phyloP scores from a whole-genome alignment of 192 early-diverging fungal species.

The Polychytrium aggregatum region DNA sequence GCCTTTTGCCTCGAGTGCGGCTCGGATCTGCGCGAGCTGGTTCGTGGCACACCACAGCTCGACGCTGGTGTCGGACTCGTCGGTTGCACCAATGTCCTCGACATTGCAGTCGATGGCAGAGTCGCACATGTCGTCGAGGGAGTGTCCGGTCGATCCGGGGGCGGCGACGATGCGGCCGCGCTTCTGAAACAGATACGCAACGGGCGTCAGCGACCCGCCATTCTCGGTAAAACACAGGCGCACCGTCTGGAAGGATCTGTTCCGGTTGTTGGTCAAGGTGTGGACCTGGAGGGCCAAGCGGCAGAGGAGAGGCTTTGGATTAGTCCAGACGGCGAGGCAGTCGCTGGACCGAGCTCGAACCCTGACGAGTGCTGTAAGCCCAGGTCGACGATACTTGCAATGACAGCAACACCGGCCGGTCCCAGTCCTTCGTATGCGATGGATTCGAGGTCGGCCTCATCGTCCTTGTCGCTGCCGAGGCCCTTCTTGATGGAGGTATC shows the following conservation, averaged over 20 bases:
- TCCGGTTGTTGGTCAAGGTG: slow-evolving; percentile 45
- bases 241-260: slow-evolving; percentile 51
- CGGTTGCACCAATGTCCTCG: slow-evolving; percentile 43
- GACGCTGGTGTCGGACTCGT: too few relatives aligned
- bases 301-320: too few relatives aligned
- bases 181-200: slow-evolving; percentile 59
- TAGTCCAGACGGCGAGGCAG: too few relatives aligned
- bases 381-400: too few relatives aligned
- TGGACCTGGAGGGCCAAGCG: too few relatives aligned
- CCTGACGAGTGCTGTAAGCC: too few relatives aligned
- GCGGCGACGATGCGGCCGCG: slow-evolving; percentile 48
- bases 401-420: slow-evolving; percentile 44
- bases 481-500: slow-evolving; percentile 61
- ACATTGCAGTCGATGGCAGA: slow-evolving; percentile 50
- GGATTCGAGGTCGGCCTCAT: slow-evolving; percentile 27
- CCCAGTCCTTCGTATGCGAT: slow-evolving; percentile 56
- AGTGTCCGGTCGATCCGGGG: slow-evolving; percentile 20
- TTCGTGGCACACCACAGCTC: too few relatives aligned
- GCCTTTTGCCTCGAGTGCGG: too few relatives aligned
- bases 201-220: slow-evolving; percentile 44
- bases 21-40: too few relatives aligned
- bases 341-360: too few relatives aligned
- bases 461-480: slow-evolving; percentile 9
- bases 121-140: slow-evolving; percentile 46
- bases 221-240: slow-evolving; percentile 43